Percentiles rank a stretch among this genome's conserved stretches.
Conservation (phyloP, 1,284 basidiomycete genomes). For the Naganishia sp. region DNA sequence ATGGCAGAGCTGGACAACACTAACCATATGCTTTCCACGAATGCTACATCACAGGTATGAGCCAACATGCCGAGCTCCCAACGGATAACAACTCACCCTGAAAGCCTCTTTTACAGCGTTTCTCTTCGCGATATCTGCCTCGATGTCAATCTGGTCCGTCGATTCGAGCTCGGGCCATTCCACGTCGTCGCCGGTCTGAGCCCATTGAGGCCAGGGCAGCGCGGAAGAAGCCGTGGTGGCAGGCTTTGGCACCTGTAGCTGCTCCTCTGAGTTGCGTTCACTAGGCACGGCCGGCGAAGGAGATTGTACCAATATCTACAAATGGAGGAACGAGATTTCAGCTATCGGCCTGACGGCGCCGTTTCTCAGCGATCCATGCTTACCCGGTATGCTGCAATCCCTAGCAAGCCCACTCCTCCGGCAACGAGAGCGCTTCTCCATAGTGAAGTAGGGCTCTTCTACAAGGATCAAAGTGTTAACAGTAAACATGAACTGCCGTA, state of each 20-base stretch:
- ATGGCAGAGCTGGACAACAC: slow-evolving; percentile 29
- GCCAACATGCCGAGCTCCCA: not conserved
- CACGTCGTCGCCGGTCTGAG: slow-evolving; percentile 9
- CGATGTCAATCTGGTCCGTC: slow-evolving; percentile 34
- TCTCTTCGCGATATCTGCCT: slow-evolving; percentile 64
- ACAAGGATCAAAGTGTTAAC: too few relatives aligned
- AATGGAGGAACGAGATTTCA: not conserved
- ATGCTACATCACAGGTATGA: slow-evolving; percentile 57
- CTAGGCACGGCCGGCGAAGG: not conserved
- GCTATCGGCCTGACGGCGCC: not conserved
- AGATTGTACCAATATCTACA: not conserved
- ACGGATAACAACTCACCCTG: slow-evolving; percentile 59
- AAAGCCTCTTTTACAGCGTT: slow-evolving; percentile 74
- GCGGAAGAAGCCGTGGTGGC: not conserved
- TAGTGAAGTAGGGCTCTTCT: not conserved
- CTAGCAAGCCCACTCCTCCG: slow-evolving; percentile 5
- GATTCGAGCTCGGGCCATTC: slow-evolving; percentile 21
- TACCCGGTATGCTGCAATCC: slow-evolving; percentile 5
- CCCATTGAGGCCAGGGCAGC: slow-evolving; percentile 7
- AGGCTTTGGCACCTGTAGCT: not conserved
- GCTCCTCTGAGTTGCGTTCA: too few relatives aligned
- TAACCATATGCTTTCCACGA: slow-evolving; percentile 77
- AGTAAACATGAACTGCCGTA: too few relatives aligned
- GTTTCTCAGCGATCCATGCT: not conserved
- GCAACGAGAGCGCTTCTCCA: not conserved